Conservation (phyloP, 192 early-diverging fungal genomes). For the Coemansia sp. region DNA sequence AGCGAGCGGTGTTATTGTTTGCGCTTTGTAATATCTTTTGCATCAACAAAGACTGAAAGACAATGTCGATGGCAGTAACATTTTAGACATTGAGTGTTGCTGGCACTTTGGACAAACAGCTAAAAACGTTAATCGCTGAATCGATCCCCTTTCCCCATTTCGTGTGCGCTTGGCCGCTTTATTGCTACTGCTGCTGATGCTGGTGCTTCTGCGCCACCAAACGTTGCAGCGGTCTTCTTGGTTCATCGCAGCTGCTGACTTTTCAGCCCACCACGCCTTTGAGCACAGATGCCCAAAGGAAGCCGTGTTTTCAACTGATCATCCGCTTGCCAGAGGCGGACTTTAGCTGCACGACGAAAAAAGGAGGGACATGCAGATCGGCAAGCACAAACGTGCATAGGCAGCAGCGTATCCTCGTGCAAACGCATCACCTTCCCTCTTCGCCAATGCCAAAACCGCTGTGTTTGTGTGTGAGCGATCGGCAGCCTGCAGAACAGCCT, state of each 20-base stretch:
- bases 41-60: too few relatives aligned
- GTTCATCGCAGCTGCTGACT: too few relatives aligned
- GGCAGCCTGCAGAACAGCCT: background rate
- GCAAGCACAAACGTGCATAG: too few relatives aligned
- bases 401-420: too few relatives aligned
- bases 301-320: background rate
- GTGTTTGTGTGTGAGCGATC: background rate
- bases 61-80: too few relatives aligned
- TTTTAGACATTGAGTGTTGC: too few relatives aligned
- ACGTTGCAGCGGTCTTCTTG: slow-evolving; percentile 2
- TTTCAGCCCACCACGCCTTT: background rate
- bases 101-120: background rate
- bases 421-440: background rate
- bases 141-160: background rate
- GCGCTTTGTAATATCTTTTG: too few relatives aligned
- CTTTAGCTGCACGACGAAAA: too few relatives aligned
- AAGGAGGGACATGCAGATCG: too few relatives aligned
- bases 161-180: background rate
- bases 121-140: background rate
- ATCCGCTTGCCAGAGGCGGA: too few relatives aligned
- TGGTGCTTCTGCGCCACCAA: background rate
- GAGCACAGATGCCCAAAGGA: background rate
- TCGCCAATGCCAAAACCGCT: background rate
- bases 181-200: background rate
- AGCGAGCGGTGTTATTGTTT: too few relatives aligned